These are phyloP conservation scores for Coniochaeta prunicola DNA, from an alignment of 2,329 filamentous ascomycete species.

Conservation along the genomic window DNA sequence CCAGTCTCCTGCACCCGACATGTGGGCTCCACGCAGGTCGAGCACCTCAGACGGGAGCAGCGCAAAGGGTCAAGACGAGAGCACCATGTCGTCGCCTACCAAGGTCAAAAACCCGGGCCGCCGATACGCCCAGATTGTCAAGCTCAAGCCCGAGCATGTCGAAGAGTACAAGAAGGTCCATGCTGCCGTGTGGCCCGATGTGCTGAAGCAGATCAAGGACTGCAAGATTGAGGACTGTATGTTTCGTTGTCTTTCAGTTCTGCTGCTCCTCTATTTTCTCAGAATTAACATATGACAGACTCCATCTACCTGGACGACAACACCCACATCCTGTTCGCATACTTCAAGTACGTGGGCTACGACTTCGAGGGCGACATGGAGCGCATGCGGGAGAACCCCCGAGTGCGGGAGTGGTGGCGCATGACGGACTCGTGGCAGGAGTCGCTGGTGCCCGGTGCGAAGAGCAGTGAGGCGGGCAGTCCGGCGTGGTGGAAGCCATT, in stretches of 20 bases:
- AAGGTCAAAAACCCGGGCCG: slow-evolving; percentile 29
- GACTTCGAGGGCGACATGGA: slow-evolving; percentile 70
- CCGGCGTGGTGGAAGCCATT: slow-evolving; percentile 63
- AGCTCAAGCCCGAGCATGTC: slow-evolving; percentile 59
- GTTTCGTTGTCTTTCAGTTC: slow-evolving; percentile 14
- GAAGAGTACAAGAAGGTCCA: slow-evolving; percentile 69
- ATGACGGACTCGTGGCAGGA: slow-evolving; percentile 75
- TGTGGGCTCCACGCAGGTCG: neutral
- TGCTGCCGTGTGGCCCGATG: slow-evolving; percentile 68
- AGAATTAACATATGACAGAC: slow-evolving; percentile 35
- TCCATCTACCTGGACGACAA: slow-evolving; percentile 64
- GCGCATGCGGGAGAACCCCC: slow-evolving; percentile 63
- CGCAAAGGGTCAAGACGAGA: neutral
- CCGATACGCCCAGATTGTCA: slow-evolving; percentile 66
- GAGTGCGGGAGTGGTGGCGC: slow-evolving; percentile 71
- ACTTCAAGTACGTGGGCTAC: slow-evolving; percentile 71
- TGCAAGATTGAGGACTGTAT: slow-evolving; percentile 69
- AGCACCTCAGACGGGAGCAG: neutral
- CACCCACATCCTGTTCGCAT: slow-evolving; percentile 61
- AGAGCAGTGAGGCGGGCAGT: slow-evolving; percentile 49
- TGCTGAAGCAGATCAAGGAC: slow-evolving; percentile 66
- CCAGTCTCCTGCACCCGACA: neutral
- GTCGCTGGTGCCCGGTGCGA: slow-evolving; percentile 51
- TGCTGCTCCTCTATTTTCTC: neutral
- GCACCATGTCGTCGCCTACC: neutral